Percentiles rank a stretch among this genome's conserved stretches.
Evolutionary conservation across 495 filamentous ascomycete genomes (phyloP).

Genomic region (Penicillium lividum): DNA sequence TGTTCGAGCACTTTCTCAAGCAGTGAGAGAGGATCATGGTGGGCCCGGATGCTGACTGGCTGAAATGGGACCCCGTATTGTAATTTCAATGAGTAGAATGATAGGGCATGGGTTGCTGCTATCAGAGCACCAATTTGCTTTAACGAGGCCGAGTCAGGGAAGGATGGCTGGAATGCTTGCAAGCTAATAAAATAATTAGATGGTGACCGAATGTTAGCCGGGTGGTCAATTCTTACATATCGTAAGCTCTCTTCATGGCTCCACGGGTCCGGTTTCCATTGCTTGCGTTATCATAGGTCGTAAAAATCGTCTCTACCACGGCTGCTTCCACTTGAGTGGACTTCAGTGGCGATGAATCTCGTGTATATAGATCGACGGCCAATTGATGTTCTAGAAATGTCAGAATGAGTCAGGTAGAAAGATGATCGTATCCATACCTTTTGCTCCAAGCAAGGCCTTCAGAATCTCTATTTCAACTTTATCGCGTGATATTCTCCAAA

Average conservation of each 20-base stretch:
- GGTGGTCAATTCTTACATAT: conserved; percentile 62
- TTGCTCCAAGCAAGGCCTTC: conserved; percentile 68
- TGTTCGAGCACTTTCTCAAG: conserved; percentile 85
- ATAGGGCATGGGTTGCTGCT: conserved; percentile 82
- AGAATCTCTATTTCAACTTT: conserved; percentile 74
- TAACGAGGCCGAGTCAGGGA: conserved; percentile 55
- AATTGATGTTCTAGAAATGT: conserved; percentile 61
- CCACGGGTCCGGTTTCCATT: conserved; percentile 85
- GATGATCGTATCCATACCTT: conserved; percentile 49
- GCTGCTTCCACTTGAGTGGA: conserved; percentile 59
- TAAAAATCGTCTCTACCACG: conserved; percentile 66
- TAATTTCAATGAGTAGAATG: conserved; percentile 83
- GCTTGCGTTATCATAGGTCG: conserved; percentile 83
- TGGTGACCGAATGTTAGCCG: not conserved
- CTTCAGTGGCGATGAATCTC: conserved; percentile 50
- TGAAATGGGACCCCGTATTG: conserved; percentile 92
- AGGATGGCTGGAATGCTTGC: conserved; percentile 66
- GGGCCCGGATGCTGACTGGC: conserved; percentile 85
- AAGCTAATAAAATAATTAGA: conserved; percentile 49
- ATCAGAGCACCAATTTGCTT: conserved; percentile 68
- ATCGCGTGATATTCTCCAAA: conserved; percentile 64
- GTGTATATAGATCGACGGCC: conserved; percentile 67
- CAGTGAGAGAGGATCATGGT: conserved; percentile 80
- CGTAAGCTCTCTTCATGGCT: conserved; percentile 78
- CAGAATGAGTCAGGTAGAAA: conserved; percentile 8